Evolutionary conservation across 768 basidiomycete genomes (phyloP).

Genomic region (Trametes gibbosa): DNA sequence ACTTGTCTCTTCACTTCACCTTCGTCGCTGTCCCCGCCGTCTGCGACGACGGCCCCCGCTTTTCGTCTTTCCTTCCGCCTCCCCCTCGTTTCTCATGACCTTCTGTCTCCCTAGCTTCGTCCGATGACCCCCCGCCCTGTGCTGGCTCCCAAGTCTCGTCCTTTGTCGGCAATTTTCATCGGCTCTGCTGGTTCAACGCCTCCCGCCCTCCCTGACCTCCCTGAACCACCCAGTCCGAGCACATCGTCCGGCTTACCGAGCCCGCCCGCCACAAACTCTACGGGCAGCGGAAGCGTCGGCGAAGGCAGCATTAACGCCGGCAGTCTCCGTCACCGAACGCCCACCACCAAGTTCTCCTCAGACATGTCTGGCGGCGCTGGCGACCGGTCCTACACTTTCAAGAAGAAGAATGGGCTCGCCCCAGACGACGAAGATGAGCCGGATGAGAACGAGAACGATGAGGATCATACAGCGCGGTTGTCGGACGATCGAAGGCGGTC

Average conservation of each 20-base stretch:
- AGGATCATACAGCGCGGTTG: conserved; percentile 60
- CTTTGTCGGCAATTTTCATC: conserved; percentile 61
- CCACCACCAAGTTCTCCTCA: conserved; percentile 28
- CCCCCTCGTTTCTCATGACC: conserved; percentile 19
- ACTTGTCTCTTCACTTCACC: conserved; percentile 20
- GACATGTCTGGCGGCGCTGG: conserved; percentile 42
- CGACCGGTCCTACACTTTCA: conserved; percentile 31
- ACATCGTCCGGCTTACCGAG: conserved; percentile 67
- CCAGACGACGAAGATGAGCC: conserved; percentile 49
- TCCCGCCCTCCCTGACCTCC: conserved; percentile 60
- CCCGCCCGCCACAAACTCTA: conserved; percentile 83
- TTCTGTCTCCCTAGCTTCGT: conserved; percentile 16
- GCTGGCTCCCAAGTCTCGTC: conserved; percentile 44
- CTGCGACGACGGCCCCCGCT: conserved; percentile 22
- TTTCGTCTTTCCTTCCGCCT: conserved; percentile 19
- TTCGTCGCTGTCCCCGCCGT: conserved; percentile 23
- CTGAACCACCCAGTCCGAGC: conserved; percentile 64
- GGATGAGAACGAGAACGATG: conserved; percentile 50
- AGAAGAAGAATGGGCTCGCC: conserved; percentile 25
- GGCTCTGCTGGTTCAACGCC: conserved; percentile 44
- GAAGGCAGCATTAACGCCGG: conserved; percentile 45
- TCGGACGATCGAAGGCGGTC: conserved; percentile 32
- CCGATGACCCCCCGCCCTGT: conserved; percentile 52
- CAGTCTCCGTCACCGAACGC: conserved; percentile 36
- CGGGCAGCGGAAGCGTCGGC: conserved; percentile 74